phyloP scores from a whole-genome alignment of 441 rosid genomes.

The Corymbia calophylla region DNA sequence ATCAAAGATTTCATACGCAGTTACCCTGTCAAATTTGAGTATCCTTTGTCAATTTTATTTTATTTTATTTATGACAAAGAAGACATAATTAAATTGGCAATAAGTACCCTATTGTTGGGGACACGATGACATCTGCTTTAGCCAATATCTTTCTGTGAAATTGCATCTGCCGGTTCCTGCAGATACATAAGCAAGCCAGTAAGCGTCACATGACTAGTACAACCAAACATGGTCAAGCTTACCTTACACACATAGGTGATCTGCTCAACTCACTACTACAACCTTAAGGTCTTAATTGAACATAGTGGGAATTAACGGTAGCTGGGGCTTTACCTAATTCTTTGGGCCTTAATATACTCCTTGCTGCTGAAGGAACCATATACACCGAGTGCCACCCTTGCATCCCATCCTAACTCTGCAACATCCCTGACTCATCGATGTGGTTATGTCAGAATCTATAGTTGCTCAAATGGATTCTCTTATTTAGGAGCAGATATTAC shows the following conservation, averaged over 20 bases:
- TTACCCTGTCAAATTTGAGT: constrained; percentile 28
- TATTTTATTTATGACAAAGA: background rate
- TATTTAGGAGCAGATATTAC: background rate
- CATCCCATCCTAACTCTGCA: constrained; percentile 60
- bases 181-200: background rate
- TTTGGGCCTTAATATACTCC: constrained; percentile 61
- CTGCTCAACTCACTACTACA: background rate
- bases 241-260: background rate
- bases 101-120: constrained; percentile 66
- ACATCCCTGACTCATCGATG: constrained; percentile 23
- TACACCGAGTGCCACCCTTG: constrained; percentile 49
- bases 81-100: background rate
- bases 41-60: background rate
- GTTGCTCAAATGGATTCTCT: background rate
- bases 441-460: background rate
- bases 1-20: constrained; percentile 45
- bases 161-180: constrained; percentile 57
- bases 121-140: constrained; percentile 61
- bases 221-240: background rate
- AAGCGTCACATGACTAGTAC: background rate
- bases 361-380: constrained; percentile 50
- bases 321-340: constrained; percentile 32
- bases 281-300: background rate
- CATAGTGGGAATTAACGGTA: background rate
- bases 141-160: constrained; percentile 37